Conservation (phyloP, 208 protist genomes). For the Leishmania turanica region DNA sequence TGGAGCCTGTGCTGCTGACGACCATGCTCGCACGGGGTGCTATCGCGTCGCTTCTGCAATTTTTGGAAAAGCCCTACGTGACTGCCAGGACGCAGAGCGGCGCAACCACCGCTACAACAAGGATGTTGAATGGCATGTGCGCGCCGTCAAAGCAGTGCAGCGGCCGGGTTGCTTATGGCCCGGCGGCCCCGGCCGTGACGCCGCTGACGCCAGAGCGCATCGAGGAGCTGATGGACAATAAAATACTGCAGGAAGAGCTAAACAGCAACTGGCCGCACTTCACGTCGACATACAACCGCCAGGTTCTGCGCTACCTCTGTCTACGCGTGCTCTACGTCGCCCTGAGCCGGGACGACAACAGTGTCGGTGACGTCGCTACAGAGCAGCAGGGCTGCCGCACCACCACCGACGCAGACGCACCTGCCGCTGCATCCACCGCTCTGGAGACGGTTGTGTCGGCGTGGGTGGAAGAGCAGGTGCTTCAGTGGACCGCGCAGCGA, state of each 20-base stretch:
- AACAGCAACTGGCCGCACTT: conserved; percentile 26
- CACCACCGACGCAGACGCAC: neutral
- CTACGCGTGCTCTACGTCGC: conserved; percentile 21
- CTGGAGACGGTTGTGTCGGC: conserved; percentile 15
- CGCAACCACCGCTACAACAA: neutral
- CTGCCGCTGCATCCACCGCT: neutral
- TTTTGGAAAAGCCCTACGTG: conserved; percentile 3
- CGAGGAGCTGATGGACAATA: conserved; percentile 26
- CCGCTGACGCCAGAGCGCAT: conserved; percentile 23
- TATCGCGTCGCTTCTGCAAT: conserved; percentile 20
- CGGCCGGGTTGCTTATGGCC: neutral
- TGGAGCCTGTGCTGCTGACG: conserved; percentile 34
- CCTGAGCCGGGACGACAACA: neutral
- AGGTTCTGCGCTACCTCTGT: conserved; percentile 29
- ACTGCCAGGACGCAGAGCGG: neutral
- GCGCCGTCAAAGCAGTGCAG: neutral
- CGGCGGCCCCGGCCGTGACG: neutral
- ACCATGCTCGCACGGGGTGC: conserved; percentile 28
- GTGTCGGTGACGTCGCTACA: neutral
- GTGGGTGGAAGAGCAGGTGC: conserved; percentile 25
- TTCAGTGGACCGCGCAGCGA: conserved; percentile 12
- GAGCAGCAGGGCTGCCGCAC: neutral
- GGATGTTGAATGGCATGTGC: neutral
- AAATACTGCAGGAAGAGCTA: conserved; percentile 27
- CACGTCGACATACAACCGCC: conserved; percentile 24